Conservation (phyloP, 768 basidiomycete species). For the Termitomyces sp. region DNA sequence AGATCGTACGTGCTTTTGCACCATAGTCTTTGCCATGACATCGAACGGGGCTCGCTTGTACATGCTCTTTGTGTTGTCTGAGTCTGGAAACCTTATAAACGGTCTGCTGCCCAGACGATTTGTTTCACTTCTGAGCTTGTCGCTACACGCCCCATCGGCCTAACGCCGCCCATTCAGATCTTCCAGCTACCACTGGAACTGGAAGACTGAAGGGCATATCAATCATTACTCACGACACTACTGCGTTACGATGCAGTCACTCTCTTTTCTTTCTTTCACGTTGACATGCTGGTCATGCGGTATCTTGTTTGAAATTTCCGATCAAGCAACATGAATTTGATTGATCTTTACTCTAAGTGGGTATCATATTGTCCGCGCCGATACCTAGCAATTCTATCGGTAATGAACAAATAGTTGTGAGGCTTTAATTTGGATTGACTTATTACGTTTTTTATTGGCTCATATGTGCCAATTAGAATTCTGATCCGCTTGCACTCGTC, state of each 20-base stretch:
- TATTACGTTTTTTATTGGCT: not conserved
- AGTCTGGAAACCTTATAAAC: not conserved
- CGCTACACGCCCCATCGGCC: not conserved
- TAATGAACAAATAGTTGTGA: not conserved
- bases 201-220: not conserved
- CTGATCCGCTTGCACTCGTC: not conserved
- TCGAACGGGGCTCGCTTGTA: not conserved
- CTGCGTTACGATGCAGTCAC: conserved; percentile 2
- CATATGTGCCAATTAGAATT: not conserved
- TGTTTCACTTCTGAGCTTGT: not conserved
- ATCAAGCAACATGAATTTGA: not conserved
- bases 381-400: not conserved
- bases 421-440: not conserved
- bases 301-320: not conserved
- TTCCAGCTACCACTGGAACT: not conserved
- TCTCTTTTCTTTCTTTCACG: conserved; percentile 5
- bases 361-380: conserved; percentile 8
- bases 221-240: not conserved
- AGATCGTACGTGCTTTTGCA: not conserved
- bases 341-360: conserved; percentile 6
- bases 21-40: not conserved
- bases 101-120: not conserved
- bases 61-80: not conserved
- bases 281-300: conserved; percentile 15
- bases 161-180: not conserved